phyloP scores from a whole-genome alignment of 2,329 filamentous ascomycete species.

The Talaromyces pinophilus region DNA sequence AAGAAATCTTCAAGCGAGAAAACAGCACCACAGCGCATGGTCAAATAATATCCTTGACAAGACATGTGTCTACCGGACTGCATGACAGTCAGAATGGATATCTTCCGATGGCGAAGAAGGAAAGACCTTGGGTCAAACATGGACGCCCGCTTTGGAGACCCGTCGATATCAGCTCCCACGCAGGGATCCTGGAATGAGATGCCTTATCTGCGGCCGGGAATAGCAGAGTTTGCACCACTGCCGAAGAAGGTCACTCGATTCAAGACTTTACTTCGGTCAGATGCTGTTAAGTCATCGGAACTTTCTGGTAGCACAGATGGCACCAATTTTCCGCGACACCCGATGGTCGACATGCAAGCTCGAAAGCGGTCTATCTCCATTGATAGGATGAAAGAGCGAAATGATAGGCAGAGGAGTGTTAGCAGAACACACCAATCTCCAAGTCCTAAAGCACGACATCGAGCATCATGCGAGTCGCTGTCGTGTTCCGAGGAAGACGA shows the following conservation, averaged over 20 bases:
- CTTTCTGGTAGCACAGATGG: neutral
- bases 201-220: slow-evolving; percentile 26
- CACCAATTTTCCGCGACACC: slow-evolving; percentile 20
- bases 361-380: slow-evolving; percentile 18
- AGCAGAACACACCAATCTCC: slow-evolving; percentile 4
- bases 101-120: slow-evolving; percentile 36
- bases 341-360: slow-evolving; percentile 21
- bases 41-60: slow-evolving; percentile 1
- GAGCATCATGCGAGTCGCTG: slow-evolving; percentile 14
- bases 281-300: slow-evolving; percentile 5
- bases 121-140: slow-evolving; percentile 40
- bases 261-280: slow-evolving; percentile 17
- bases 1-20: neutral
- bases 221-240: slow-evolving; percentile 9
- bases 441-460: neutral
- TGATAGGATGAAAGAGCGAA: slow-evolving; percentile 6
- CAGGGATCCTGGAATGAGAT: slow-evolving; percentile 45
- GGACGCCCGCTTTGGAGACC: slow-evolving; percentile 45
- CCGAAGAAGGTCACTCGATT: slow-evolving; percentile 24
- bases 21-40: neutral
- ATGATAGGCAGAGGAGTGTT: neutral
- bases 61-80: slow-evolving; percentile 22
- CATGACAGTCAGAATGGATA: slow-evolving; percentile 27
- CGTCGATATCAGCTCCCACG: slow-evolving; percentile 43
- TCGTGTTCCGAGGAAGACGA: slow-evolving; percentile 18